A percentile compares a stretch with the other conserved stretches of the same genome.
phyloP scores from a whole-genome alignment of 108 stramenopile genomes.

The Seminavis robusta region DNA sequence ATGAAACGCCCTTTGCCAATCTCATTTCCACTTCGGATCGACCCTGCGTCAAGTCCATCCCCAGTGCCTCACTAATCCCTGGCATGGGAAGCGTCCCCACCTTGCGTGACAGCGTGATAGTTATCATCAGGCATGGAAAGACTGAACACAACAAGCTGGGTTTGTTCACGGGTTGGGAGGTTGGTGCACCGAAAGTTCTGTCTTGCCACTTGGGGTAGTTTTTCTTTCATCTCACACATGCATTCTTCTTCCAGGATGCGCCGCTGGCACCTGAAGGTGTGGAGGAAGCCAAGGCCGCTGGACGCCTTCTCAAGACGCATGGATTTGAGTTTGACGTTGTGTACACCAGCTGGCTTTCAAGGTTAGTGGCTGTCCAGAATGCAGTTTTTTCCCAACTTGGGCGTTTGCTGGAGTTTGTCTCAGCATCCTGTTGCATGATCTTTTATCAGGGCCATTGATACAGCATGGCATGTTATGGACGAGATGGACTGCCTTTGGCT shows the following conservation, averaged over 20 bases:
- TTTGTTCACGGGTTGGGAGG: constrained; percentile 91
- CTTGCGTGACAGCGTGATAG: constrained; percentile 62
- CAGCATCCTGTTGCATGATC: too few species aligned
- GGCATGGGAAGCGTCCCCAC: constrained; percentile 29
- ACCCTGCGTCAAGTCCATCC: constrained; percentile 53
- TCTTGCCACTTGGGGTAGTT: too few species aligned
- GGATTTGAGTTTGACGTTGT: constrained; percentile 96
- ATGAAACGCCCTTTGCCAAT: constrained; percentile 19
- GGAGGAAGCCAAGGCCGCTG: constrained; percentile 84
- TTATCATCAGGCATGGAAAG: constrained; percentile 93
- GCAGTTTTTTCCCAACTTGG: too few species aligned
- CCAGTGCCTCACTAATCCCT: constrained; percentile 28
- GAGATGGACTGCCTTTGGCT: constrained; percentile 92
- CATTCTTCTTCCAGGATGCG: constrained; percentile 53
- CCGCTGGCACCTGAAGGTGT: constrained; percentile 85
- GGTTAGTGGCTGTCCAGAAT: constrained; percentile 77
- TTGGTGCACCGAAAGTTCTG: too few species aligned
- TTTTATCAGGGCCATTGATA: constrained; percentile 91
- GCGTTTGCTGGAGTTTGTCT: too few species aligned
- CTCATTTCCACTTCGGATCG: too few species aligned
- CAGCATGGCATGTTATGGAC: constrained; percentile 82
- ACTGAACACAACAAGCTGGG: constrained; percentile 92
- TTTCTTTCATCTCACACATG: too few species aligned
- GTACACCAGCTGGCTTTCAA: constrained; percentile 94
- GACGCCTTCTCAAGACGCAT: constrained; percentile 68